These are phyloP conservation scores for Rhazya stricta DNA, from an alignment of 257 asterid species.

Conservation along the genomic window DNA sequence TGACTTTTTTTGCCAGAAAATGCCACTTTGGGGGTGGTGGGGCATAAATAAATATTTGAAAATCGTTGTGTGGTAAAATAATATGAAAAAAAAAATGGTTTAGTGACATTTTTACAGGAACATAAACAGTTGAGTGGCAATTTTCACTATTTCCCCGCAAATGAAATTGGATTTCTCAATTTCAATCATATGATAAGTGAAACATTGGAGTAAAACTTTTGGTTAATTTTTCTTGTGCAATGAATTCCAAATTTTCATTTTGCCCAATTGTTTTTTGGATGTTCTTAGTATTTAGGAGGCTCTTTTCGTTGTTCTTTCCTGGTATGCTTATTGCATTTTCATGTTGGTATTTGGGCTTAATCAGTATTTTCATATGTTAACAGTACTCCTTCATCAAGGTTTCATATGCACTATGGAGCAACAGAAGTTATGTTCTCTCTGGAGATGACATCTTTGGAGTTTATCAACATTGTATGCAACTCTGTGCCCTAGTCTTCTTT, in stretches of 20 bases:
- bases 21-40: too few species aligned
- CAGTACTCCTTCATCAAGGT: neutral
- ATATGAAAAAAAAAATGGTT: too few species aligned
- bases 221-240: neutral
- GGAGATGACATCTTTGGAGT: too few species aligned
- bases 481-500: neutral
- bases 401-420: neutral
- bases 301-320: neutral
- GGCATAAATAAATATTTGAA: too few species aligned
- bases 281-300: neutral
- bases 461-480: neutral
- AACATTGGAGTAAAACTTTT: too few species aligned
- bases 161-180: neutral
- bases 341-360: neutral
- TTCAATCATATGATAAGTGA: too few species aligned
- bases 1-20: too few species aligned
- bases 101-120: too few species aligned
- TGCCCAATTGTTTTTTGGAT: neutral
- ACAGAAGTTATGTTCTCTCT: neutral
- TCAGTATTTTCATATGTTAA: neutral
- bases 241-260: neutral
- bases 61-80: too few species aligned
- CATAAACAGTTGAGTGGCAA: too few species aligned
- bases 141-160: too few species aligned
- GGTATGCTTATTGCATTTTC: neutral